Evolutionary conservation across 2,329 filamentous ascomycete genomes (phyloP).

Genomic region (Ascochyta fabae): DNA sequence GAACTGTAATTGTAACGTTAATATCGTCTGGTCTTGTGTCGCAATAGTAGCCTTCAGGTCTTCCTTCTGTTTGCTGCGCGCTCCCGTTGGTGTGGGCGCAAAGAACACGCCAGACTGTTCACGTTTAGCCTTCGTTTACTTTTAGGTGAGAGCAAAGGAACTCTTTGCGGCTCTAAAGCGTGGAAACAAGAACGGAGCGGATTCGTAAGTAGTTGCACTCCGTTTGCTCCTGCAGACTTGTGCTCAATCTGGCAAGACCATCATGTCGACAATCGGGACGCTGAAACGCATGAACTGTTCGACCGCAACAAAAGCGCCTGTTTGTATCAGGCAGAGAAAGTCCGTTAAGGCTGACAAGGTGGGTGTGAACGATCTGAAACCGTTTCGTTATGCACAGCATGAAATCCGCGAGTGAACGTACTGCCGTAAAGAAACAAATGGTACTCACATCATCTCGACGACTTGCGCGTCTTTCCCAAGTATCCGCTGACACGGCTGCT

Average conservation of each 20-base stretch:
- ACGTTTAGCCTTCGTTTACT: slow-evolving; percentile 16
- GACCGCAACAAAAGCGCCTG: not conserved
- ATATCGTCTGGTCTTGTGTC: slow-evolving; percentile 42
- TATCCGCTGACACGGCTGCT: slow-evolving; percentile 21
- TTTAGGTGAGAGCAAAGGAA: not conserved
- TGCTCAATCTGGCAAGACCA: not conserved
- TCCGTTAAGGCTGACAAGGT: slow-evolving; percentile 19
- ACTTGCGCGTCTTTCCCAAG: slow-evolving; percentile 16
- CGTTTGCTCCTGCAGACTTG: slow-evolving; percentile 1
- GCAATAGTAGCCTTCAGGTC: slow-evolving; percentile 40
- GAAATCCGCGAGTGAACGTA: slow-evolving; percentile 25
- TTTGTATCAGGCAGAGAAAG: slow-evolving; percentile 29
- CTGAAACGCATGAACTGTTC: slow-evolving; percentile 5
- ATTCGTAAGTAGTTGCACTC: not conserved
- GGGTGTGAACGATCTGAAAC: slow-evolving; percentile 31
- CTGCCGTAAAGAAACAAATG: slow-evolving; percentile 25
- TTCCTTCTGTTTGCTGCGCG: slow-evolving; percentile 31
- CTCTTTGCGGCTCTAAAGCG: not conserved
- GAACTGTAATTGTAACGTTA: slow-evolving; percentile 46
- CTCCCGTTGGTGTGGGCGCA: slow-evolving; percentile 19
- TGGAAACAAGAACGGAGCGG: not conserved
- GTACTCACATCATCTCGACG: slow-evolving; percentile 42
- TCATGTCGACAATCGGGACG: not conserved
- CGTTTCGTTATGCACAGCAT: slow-evolving; percentile 34
- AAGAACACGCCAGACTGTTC: slow-evolving; percentile 25